Base-by-base conservation (phyloP, 495 filamentous ascomycete genomes). In the Hypoxylon lienhwacheense region DNA sequence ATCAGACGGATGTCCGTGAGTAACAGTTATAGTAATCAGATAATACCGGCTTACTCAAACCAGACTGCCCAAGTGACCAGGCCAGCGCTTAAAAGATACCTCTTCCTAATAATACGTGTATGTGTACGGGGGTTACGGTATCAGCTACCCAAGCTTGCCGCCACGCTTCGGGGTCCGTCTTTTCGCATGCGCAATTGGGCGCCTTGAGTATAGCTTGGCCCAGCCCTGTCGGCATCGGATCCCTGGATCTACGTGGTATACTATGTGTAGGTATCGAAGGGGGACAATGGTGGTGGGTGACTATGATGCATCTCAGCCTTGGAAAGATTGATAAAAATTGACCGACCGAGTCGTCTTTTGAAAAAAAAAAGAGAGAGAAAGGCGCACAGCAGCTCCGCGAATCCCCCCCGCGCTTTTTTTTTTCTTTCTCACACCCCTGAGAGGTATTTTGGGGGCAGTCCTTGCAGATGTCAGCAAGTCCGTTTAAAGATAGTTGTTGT, bases 21-120 rank as follows among this genome's bases (percentile, higher is more conserved):
- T 12, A 17, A 55, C 57, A 26, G 28, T 42, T 57, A 62, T 44
- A 62, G 59, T 62, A 62, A 62, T 62, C 59, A 57, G 35, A 44
- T 31, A 36, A 44, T 31, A 36, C 43, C 53, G 59, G 53, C 59
- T 62, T 62, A 62, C 59, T 62, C 42, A 57, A 52, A 53, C 24
- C 25, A 45, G 47, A 39, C 53, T 57, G 53, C 59, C 53, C 53
- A 42, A 57, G 44, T 42, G 43, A 48, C 26, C 20, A 17, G n/a
- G n/a, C n/a, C n/a, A n/a, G n/a, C n/a, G n/a, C n/a, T n/a, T n/a
- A n/a, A n/a, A n/a, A n/a, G n/a, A n/a, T n/a, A n/a, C n/a, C n/a
- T n/a, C n/a, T n/a, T n/a, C n/a, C n/a, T n/a, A n/a, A n/a, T n/a
- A 39, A 6, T 25, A 41, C 21, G 43, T 14, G 17, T 36, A 45